Evolutionary conservation across 352 stramenopile genomes (phyloP).

Genomic region (Phytophthora vignae): DNA sequence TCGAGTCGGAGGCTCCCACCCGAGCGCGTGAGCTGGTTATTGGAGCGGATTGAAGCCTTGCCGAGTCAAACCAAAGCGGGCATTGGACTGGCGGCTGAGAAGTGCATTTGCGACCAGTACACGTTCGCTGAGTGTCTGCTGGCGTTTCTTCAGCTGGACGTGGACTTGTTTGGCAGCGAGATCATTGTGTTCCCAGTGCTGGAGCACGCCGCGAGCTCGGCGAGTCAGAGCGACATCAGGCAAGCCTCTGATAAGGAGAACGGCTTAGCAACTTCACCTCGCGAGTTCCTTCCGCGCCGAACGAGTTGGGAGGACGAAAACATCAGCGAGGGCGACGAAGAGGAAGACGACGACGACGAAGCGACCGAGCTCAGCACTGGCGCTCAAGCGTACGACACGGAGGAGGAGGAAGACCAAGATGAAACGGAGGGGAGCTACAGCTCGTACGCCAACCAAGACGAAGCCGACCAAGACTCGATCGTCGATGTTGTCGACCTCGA

Average conservation of each 20-base stretch:
- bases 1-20: conserved; percentile 34
- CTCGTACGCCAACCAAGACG: conserved; percentile 27
- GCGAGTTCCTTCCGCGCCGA: conserved; percentile 9
- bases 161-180: conserved; percentile 63
- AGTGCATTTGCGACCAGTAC: conserved; percentile 21
- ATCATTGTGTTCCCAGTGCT: conserved; percentile 62
- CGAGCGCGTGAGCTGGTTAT: conserved; percentile 13
- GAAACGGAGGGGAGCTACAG: conserved; percentile 10
- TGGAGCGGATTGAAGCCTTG: conserved; percentile 14
- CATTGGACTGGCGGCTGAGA: background rate
- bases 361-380: background rate
- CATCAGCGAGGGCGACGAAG: conserved; percentile 26
- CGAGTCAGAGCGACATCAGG: background rate
- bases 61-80: background rate
- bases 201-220: conserved; percentile 23
- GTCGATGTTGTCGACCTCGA: background rate
- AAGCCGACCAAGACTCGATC: conserved; percentile 10
- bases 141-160: conserved; percentile 54
- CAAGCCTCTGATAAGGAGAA: conserved; percentile 6
- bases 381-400: conserved; percentile 1
- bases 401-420: conserved; percentile 24
- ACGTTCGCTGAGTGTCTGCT: conserved; percentile 52
- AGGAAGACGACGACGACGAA: conserved; percentile 14
- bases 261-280: conserved; percentile 2
- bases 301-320: conserved; percentile 26